Base-by-base conservation (phyloP, 371 early-diverging fungal species). In the Dichotomocladium elegans region DNA sequence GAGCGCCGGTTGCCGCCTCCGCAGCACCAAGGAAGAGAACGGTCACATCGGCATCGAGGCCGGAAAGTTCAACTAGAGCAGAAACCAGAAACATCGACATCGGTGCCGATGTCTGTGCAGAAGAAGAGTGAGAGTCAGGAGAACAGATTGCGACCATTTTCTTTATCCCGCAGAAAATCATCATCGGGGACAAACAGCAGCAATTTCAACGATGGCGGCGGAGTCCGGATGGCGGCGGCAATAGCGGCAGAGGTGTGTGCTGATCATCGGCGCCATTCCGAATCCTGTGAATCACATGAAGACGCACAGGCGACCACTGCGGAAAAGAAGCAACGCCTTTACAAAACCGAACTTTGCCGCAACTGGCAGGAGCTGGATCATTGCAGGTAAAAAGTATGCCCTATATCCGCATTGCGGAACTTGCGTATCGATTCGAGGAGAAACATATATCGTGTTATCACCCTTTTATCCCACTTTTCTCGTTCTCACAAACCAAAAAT, bases 341-440 rank as follows among this genome's bases (percentile, higher is more conserved):
- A 63, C 51, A 63, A 63, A 47, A 63, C 63, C 11, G 63, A 63
- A 42, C 48, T 63, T 4, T 63, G 63, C 29, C 57, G 58, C 19
- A 63, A 63, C 26, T 63, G 58, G 58, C 45, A 54, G 28, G 58
- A 63, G 41, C 44, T 41, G 5, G 51, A 50, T 46, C 33, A 47
- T 17, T 61, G 62, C 54, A 45, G 57, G 57, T 60, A 44, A 40
- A 26, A n/a, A 19, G 15, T n/a, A n/a, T n/a, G n/a, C n/a, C 21
- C 8, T 11, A 15, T 37, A 12, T 11, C 5, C 21, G 5, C 3
- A 2, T 37, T n/a, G n/a, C 15, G n/a, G 3, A 12, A 10, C 37
- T 6, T 37, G 37, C 21, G n/a, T 8, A 37, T 15, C 1, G 4
- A 8, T 37, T 37, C 1, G 4, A 2, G 12, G 35, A 6, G n/a